Evolutionary conservation across 768 basidiomycete species (phyloP), one percentile per base, ranked within the genome.

Genomic region (Termitomyces sp.): DNA sequence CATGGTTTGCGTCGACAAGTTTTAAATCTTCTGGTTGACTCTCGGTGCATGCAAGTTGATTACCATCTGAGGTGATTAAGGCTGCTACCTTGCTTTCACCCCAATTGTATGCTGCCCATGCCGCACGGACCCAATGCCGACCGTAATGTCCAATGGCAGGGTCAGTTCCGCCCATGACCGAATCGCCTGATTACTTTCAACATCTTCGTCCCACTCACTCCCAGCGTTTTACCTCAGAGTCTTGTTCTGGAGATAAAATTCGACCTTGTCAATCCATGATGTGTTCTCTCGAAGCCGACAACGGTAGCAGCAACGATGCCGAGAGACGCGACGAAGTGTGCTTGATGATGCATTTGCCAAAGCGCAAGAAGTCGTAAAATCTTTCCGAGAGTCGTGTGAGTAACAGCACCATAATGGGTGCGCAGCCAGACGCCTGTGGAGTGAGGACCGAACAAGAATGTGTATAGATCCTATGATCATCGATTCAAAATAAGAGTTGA

Each of bases 61-160:
- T 72, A 28, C 77, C 67, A 55, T 74, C 73, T 28, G 78, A 71
- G 28, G 72, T 70, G 40, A 79, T 70, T 44, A 75, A 72, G 55
- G 71, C 71, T 5, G 70, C 70, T 43, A 65, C 71, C 20, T 74
- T 70, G 7, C 80, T 81, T 10, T 75, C 74, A 18, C 83, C 84
- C 86, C 88, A 88, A 61, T 87, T 75, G 58, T 82, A 78, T 0
- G 83, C 82, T 72, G 87, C 84, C 88, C 89, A 92, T 13, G 89
- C 87, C 33, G 81, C 79, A 36, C 89, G 84, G 0, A 88, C 71
- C 44, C 81, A 78, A 68, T 87, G 84, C 30, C 87, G 75, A 23
- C 79, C 87, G 64, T 73, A 75, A 67, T 82, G 78, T 2, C 88
- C 86, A 9, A 91, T 72, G n/a, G 73, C 81, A 4, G 86, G 79